These are phyloP conservation scores for Clitopilus passeckerianus DNA, from an alignment of 768 basidiomycete genomes.

Conservation along the genomic window DNA sequence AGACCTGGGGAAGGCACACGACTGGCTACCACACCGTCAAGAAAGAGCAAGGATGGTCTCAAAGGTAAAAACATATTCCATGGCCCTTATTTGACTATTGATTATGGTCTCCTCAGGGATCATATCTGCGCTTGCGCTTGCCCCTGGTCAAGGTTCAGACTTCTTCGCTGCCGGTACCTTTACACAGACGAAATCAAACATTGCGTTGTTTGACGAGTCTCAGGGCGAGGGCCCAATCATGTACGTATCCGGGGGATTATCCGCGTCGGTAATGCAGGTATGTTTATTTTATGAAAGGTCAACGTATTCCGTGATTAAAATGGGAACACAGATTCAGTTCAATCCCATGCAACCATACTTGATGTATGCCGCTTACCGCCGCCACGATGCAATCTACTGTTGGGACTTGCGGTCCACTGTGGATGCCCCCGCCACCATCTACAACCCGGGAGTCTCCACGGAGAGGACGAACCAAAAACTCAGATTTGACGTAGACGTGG, in stretches of 20 bases:
- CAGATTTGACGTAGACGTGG: conserved; percentile 70
- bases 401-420: conserved; percentile 77
- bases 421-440: conserved; percentile 34
- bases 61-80: conserved; percentile 54
- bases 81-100: background rate
- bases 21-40: conserved; percentile 17
- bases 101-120: conserved; percentile 52
- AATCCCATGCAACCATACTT: conserved; percentile 68
- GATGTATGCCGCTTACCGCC: conserved; percentile 76
- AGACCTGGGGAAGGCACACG: conserved; percentile 17
- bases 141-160: conserved; percentile 52
- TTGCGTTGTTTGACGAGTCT: conserved; percentile 63
- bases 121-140: conserved; percentile 80
- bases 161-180: conserved; percentile 82
- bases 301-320: background rate
- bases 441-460: conserved; percentile 10
- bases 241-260: conserved; percentile 56
- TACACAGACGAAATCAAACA: conserved; percentile 46
- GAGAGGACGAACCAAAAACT: conserved; percentile 67
- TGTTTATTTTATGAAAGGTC: background rate
- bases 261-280: conserved; percentile 54
- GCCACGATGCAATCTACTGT: conserved; percentile 53
- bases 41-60: conserved; percentile 60
- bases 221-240: conserved; percentile 48
- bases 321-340: conserved; percentile 56